A percentile compares a stretch with the other conserved stretches of the same genome.
Conservation (phyloP, 345 rosid genomes). For the Linum tenue region DNA sequence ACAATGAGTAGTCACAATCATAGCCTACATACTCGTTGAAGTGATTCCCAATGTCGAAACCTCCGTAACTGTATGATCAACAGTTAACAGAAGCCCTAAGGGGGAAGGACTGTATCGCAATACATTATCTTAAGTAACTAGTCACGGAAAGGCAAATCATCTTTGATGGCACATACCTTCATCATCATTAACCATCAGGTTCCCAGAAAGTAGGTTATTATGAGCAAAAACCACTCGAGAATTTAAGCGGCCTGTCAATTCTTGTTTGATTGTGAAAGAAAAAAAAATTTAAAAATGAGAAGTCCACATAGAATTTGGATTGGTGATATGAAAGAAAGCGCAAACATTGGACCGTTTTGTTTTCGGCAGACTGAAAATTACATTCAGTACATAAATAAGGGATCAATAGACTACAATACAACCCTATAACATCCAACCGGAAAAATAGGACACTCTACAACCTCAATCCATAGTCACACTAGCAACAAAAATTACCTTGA, state of each 20-base stretch:
- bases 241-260: slow-evolving; percentile 56
- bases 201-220: slow-evolving; percentile 90
- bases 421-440: not conserved
- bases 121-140: too few species aligned
- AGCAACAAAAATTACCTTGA: slow-evolving; percentile 43
- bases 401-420: not conserved
- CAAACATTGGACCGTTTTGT: not conserved
- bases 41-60: too few species aligned
- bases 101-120: too few species aligned
- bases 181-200: slow-evolving; percentile 75
- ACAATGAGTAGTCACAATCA: too few species aligned
- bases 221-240: slow-evolving; percentile 88
- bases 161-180: slow-evolving; percentile 37
- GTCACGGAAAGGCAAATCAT: not conserved
- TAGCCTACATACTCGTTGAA: too few species aligned
- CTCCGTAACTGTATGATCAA: too few species aligned
- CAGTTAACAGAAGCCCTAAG: too few species aligned
- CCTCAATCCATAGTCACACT: not conserved
- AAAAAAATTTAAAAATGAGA: not conserved
- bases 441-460: not conserved
- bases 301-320: too few species aligned
- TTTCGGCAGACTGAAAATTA: not conserved
- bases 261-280: slow-evolving; percentile 47
- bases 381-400: too few species aligned
- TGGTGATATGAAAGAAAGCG: too few species aligned